A percentile compares a stretch with the other conserved stretches of the same genome.
Conservation (phyloP, 805 yeast genomes). For the Kuraishia piskuri region DNA sequence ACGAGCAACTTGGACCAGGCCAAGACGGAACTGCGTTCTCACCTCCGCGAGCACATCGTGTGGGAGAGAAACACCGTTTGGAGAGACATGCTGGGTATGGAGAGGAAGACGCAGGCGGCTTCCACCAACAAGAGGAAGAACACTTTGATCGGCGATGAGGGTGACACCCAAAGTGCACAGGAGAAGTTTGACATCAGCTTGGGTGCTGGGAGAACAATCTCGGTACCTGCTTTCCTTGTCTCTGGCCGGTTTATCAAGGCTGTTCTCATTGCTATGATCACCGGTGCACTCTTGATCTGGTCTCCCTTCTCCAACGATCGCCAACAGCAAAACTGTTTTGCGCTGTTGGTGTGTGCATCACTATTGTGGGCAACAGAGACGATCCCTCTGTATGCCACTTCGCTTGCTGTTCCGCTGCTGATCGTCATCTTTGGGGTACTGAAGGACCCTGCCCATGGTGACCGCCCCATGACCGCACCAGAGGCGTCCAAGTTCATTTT, state of each 20-base stretch:
- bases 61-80: slow-evolving; percentile 98
- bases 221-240: slow-evolving; percentile 25
- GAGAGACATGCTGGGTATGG: slow-evolving; percentile 92
- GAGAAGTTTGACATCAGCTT: slow-evolving; percentile 15
- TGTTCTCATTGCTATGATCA: slow-evolving; percentile 36
- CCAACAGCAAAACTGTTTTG: slow-evolving; percentile 73
- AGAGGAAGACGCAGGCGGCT: slow-evolving; percentile 78
- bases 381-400: slow-evolving; percentile 84
- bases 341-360: slow-evolving; percentile 74
- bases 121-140: slow-evolving; percentile 12
- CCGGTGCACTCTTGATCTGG: slow-evolving; percentile 37
- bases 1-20: slow-evolving; percentile 30
- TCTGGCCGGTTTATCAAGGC: slow-evolving; percentile 35
- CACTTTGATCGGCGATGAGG: slow-evolving; percentile 4
- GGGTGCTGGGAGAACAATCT: slow-evolving; percentile 19
- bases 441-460: slow-evolving; percentile 41
- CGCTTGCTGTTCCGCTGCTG: slow-evolving; percentile 73
- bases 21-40: slow-evolving; percentile 36
- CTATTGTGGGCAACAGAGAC: slow-evolving; percentile 94
- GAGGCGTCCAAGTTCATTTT: slow-evolving; percentile 76
- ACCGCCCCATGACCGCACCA: slow-evolving; percentile 43
- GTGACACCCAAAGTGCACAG: neutral
- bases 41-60: slow-evolving; percentile 83
- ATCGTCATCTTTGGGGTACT: slow-evolving; percentile 67
- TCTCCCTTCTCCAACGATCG: slow-evolving; percentile 49